Evolutionary conservation across 139 green algal genomes (phyloP).

Genomic region (Chlamydomonas sp.): DNA sequence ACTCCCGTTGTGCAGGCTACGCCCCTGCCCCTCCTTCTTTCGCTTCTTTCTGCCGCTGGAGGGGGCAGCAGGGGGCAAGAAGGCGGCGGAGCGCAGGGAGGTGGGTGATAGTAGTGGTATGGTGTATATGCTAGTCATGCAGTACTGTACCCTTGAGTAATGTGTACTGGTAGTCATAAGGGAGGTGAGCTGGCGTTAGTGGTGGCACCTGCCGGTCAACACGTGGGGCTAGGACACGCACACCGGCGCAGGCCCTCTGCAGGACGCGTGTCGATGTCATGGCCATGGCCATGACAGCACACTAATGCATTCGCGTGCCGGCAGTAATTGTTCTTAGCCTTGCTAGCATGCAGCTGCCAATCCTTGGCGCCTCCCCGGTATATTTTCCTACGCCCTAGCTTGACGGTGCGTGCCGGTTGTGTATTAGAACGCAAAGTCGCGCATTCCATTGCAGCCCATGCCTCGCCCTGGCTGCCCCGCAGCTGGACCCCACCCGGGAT

Average conservation of each 20-base stretch:
- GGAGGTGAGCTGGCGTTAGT: neutral
- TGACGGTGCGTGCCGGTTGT: too few relatives aligned
- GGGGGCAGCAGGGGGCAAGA: neutral
- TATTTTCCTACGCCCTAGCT: too few relatives aligned
- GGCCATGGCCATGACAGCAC: too few relatives aligned
- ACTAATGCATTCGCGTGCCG: too few relatives aligned
- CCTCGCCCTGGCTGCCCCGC: neutral
- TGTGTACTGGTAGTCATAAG: neutral
- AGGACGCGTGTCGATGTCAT: too few relatives aligned
- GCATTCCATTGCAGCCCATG: neutral
- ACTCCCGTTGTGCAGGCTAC: neutral
- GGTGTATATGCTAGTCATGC: too few relatives aligned
- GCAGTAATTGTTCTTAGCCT: too few relatives aligned
- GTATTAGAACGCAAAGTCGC: neutral
- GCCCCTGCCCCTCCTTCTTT: slow-evolving; percentile 44
- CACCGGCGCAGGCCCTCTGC: too few relatives aligned
- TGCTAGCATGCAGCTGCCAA: too few relatives aligned
- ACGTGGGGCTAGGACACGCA: too few relatives aligned
- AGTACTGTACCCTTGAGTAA: neutral
- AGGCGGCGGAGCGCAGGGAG: neutral
- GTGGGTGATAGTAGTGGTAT: neutral
- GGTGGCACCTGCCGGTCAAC: too few relatives aligned
- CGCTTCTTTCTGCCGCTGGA: slow-evolving; percentile 38
- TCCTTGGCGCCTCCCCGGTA: too few relatives aligned
- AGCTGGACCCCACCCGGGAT: slow-evolving; percentile 13